These are phyloP conservation scores for Nasturtium officinale DNA, from an alignment of 345 rosid genomes.

Conservation along the genomic window DNA sequence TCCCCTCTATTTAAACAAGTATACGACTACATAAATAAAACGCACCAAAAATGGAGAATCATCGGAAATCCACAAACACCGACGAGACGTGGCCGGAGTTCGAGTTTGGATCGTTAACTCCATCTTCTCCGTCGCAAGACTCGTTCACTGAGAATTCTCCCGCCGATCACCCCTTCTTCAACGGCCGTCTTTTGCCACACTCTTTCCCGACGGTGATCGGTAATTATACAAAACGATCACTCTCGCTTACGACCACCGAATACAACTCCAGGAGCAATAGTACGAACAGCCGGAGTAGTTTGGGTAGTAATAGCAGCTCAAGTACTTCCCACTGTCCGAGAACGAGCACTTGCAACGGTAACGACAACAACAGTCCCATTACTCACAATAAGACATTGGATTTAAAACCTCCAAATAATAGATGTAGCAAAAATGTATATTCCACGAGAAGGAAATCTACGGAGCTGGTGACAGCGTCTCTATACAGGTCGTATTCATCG, in stretches of 20 bases:
- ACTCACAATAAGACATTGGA: slow-evolving; percentile 19
- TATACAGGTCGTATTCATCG: slow-evolving; percentile 37
- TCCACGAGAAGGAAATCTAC: slow-evolving; percentile 27
- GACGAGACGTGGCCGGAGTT: slow-evolving; percentile 50
- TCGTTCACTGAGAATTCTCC: slow-evolving; percentile 62
- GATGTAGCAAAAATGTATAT: background rate
- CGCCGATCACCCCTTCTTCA: slow-evolving; percentile 79
- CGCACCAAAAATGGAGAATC: slow-evolving; percentile 22
- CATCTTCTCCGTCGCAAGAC: slow-evolving; percentile 58
- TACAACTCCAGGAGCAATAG: slow-evolving; percentile 73
- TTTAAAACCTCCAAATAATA: slow-evolving; percentile 11
- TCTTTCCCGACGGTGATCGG: slow-evolving; percentile 48
- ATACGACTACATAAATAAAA: background rate
- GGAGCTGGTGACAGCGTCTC: slow-evolving; percentile 46
- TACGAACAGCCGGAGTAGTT: slow-evolving; percentile 64
- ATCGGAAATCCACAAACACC: slow-evolving; percentile 45
- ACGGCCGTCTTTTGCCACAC: slow-evolving; percentile 86
- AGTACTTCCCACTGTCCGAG: slow-evolving; percentile 40
- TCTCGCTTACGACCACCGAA: slow-evolving; percentile 58
- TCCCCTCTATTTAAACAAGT: slow-evolving; percentile 37
- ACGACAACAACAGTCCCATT: slow-evolving; percentile 1
- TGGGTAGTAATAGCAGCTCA: slow-evolving; percentile 57
- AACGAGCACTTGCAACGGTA: slow-evolving; percentile 46
- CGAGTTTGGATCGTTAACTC: slow-evolving; percentile 66
- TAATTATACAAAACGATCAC: slow-evolving; percentile 17